Conservation (phyloP, 2,329 filamentous ascomycete species). For the Trichoderma sp. region DNA sequence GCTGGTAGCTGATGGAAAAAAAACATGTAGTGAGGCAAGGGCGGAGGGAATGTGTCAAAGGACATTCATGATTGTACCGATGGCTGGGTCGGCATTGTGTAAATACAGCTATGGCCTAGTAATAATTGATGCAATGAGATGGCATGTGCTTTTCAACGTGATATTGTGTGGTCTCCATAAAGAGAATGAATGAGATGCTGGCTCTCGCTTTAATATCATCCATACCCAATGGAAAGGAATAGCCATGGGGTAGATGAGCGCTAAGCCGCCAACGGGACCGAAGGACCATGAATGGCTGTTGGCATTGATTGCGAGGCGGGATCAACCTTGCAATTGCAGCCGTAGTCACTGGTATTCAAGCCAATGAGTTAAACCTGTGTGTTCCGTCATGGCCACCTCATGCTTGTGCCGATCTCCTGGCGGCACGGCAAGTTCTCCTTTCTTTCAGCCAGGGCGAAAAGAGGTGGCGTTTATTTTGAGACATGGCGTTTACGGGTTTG, state of each 20-base stretch:
- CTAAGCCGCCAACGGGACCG: background rate
- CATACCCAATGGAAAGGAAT: background rate
- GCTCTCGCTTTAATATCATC: background rate
- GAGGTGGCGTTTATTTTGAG: background rate
- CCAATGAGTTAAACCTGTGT: background rate
- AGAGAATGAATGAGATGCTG: background rate
- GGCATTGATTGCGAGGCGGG: background rate
- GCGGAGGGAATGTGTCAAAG: background rate
- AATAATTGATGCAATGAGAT: conserved; percentile 19
- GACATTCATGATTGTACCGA: conserved; percentile 7
- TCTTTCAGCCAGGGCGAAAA: background rate
- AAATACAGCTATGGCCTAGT: background rate
- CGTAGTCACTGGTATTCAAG: background rate
- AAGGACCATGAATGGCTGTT: background rate
- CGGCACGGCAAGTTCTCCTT: background rate
- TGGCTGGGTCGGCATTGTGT: conserved; percentile 8
- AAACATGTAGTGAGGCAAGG: background rate
- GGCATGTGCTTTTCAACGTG: background rate
- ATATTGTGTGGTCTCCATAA: background rate
- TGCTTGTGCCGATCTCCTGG: background rate
- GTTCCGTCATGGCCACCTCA: background rate
- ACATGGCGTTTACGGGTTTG: background rate
- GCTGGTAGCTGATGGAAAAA: background rate
- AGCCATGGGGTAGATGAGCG: background rate
- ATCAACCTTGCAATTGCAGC: background rate